Conservation (phyloP, 495 filamentous ascomycete genomes). For the Podospora sp. region DNA sequence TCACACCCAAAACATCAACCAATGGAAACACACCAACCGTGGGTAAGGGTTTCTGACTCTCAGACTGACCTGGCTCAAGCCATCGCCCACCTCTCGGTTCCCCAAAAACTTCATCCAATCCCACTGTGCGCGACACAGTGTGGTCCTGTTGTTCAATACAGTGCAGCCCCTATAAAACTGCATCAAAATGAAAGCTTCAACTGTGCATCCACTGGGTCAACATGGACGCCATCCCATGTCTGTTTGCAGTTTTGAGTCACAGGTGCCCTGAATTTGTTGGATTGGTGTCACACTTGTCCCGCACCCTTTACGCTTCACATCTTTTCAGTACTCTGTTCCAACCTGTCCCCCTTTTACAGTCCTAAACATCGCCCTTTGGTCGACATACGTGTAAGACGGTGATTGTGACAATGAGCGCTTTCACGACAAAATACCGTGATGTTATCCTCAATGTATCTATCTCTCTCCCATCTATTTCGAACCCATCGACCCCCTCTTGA, state of each 20-base stretch:
- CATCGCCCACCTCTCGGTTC: neutral
- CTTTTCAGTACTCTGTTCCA: neutral
- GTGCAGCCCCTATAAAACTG: slow-evolving; percentile 4
- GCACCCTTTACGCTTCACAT: neutral
- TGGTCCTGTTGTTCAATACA: neutral
- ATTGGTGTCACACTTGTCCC: neutral
- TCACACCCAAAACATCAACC: neutral
- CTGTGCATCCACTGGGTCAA: neutral
- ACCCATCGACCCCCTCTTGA: neutral
- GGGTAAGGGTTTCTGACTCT: neutral
- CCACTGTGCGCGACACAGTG: neutral
- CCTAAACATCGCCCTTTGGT: too few species aligned
- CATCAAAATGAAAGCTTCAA: neutral
- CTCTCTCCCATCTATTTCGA: neutral
- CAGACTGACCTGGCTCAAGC: neutral
- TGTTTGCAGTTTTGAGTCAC: neutral
- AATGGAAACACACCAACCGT: neutral
- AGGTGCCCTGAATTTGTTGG: neutral
- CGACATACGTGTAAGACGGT: too few species aligned
- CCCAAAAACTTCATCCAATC: neutral
- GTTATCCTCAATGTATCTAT: neutral
- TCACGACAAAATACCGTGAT: neutral
- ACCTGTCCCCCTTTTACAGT: neutral
- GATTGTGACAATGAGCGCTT: neutral
- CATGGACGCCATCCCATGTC: neutral